Percentiles rank a stretch among this genome's conserved stretches.
These are phyloP conservation scores for Leptomonas seymouri DNA, from an alignment of 208 protist genomes.

Conservation along the genomic window DNA sequence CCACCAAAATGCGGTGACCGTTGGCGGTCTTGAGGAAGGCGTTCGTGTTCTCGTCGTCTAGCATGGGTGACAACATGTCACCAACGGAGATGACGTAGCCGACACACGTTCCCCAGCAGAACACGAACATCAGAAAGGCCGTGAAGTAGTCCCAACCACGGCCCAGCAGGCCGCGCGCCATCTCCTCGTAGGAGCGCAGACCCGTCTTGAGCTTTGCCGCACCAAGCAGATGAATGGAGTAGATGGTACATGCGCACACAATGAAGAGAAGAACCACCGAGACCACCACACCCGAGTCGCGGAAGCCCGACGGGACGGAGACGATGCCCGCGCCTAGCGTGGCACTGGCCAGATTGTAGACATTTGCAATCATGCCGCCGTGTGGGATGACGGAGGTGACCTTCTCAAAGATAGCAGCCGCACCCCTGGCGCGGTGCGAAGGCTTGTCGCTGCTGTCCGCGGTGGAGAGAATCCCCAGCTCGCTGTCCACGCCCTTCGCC, in stretches of 20 bases:
- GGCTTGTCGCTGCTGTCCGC: background rate
- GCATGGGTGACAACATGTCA: slow-evolving; percentile 63
- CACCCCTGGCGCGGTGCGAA: background rate
- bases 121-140: slow-evolving; percentile 75
- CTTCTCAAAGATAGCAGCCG: slow-evolving; percentile 1
- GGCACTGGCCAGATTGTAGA: slow-evolving; percentile 76
- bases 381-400: slow-evolving; percentile 59
- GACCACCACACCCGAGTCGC: slow-evolving; percentile 65
- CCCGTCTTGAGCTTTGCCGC: slow-evolving; percentile 65
- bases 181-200: slow-evolving; percentile 79
- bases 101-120: slow-evolving; percentile 83
- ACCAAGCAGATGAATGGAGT: slow-evolving; percentile 77
- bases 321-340: slow-evolving; percentile 87
- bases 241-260: slow-evolving; percentile 65
- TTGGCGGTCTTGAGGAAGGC: slow-evolving; percentile 45
- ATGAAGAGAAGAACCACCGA: slow-evolving; percentile 53
- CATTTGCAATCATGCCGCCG: slow-evolving; percentile 61
- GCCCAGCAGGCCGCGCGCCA: slow-evolving; percentile 66
- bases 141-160: slow-evolving; percentile 70
- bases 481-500: slow-evolving; percentile 2
- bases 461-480: background rate
- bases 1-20: slow-evolving; percentile 50
- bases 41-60: slow-evolving; percentile 38
- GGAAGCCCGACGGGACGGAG: slow-evolving; percentile 67
- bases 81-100: slow-evolving; percentile 81